Evolutionary conservation across 2,329 filamentous ascomycete species (phyloP).

Genomic region (Xylaria sp.): DNA sequence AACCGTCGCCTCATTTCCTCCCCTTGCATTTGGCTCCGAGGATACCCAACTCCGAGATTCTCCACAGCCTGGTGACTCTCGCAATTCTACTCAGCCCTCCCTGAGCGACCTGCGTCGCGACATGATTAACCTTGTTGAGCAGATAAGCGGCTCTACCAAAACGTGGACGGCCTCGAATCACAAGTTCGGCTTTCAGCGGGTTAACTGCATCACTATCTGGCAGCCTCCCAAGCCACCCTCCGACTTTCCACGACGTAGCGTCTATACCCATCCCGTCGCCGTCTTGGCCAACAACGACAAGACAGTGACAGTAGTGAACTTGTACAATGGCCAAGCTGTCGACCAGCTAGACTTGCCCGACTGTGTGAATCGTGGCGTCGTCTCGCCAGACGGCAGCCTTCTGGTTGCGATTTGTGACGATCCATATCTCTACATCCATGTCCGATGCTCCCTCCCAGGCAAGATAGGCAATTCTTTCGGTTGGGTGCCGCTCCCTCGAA

Average conservation of each 20-base stretch:
- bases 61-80: slow-evolving; percentile 21
- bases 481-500: slow-evolving; percentile 48
- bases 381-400: slow-evolving; percentile 80
- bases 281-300: slow-evolving; percentile 87
- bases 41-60: slow-evolving; percentile 24
- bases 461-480: slow-evolving; percentile 35
- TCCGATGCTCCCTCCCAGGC: slow-evolving; percentile 40
- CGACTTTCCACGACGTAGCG: slow-evolving; percentile 28
- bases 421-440: slow-evolving; percentile 78
- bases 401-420: slow-evolving; percentile 84
- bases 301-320: slow-evolving; percentile 76
- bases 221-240: slow-evolving; percentile 40
- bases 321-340: slow-evolving; percentile 60
- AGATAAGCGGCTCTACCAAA: slow-evolving; percentile 38
- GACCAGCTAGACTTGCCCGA: slow-evolving; percentile 71
- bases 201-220: slow-evolving; percentile 64
- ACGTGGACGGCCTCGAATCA: slow-evolving; percentile 45
- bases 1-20: slow-evolving; percentile 23
- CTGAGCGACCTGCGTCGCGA: slow-evolving; percentile 30
- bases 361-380: slow-evolving; percentile 87
- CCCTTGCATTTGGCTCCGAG: slow-evolving; percentile 31
- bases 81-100: slow-evolving; percentile 30
- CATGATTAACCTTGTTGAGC: slow-evolving; percentile 32
- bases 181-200: slow-evolving; percentile 54
- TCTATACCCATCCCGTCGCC: slow-evolving; percentile 54